These are phyloP conservation scores for Aspergillus unguis DNA, from an alignment of 2,329 filamentous ascomycete genomes.

Conservation along the genomic window DNA sequence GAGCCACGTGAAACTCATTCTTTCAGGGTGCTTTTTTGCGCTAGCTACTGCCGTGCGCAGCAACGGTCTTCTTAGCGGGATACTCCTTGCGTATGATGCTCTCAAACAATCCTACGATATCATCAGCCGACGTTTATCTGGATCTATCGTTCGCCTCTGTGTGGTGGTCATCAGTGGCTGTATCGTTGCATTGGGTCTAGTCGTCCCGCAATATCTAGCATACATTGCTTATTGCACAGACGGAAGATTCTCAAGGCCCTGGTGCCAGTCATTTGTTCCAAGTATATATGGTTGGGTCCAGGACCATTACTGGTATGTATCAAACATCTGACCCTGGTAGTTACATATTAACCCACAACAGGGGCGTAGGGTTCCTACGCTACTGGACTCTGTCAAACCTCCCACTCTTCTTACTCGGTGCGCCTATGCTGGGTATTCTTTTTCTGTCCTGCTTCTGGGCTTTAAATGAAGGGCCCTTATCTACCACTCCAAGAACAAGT, in stretches of 20 bases:
- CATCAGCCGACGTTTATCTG: conserved; percentile 32
- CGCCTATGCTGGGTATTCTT: conserved; percentile 70
- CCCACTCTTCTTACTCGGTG: conserved; percentile 80
- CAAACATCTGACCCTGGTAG: background rate
- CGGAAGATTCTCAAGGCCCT: conserved; percentile 52
- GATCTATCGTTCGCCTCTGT: conserved; percentile 52
- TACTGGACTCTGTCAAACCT: conserved; percentile 90
- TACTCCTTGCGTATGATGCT: conserved; percentile 67
- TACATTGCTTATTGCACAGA: conserved; percentile 66
- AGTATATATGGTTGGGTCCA: conserved; percentile 94
- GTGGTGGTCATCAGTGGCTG: conserved; percentile 65
- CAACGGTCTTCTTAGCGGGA: conserved; percentile 81
- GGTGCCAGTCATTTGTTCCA: conserved; percentile 71
- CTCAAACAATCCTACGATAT: conserved; percentile 44
- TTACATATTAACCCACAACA: conserved; percentile 38
- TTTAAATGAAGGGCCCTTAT: conserved; percentile 30
- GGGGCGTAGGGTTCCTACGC: conserved; percentile 80
- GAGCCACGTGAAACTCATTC: conserved; percentile 53
- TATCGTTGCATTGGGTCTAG: conserved; percentile 63
- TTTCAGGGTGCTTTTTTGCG: conserved; percentile 67
- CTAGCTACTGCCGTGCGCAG: conserved; percentile 71
- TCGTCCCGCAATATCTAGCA: conserved; percentile 70
- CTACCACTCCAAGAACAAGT: conserved; percentile 11
- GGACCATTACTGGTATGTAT: conserved; percentile 75
- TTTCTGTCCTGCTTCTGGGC: conserved; percentile 56